Percentiles rank a stretch among this genome's conserved stretches.
phyloP scores from a whole-genome alignment of 1,284 basidiomycete species.

The Vanrija sp. region DNA sequence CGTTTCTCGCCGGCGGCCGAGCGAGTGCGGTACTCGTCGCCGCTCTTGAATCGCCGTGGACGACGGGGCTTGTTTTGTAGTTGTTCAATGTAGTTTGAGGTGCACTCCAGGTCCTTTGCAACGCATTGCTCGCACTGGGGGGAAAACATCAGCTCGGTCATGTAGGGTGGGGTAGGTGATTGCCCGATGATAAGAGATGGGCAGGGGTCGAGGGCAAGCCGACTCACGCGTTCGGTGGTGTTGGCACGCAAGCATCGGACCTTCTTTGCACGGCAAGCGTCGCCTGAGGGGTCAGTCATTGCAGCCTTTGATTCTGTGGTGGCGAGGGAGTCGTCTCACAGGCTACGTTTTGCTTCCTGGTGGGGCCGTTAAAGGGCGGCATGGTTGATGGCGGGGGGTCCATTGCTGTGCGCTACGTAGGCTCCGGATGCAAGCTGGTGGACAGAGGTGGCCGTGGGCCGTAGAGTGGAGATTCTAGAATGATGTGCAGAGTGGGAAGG shows the following conservation, averaged over 20 bases:
- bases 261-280: constrained; percentile 60
- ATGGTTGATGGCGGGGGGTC: constrained; percentile 4
- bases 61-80: constrained; percentile 31
- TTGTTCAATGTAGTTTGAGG: constrained; percentile 39
- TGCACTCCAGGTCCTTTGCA: constrained; percentile 32
- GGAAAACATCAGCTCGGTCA: neutral
- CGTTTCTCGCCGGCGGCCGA: neutral
- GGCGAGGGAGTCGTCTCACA: constrained; percentile 47
- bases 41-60: constrained; percentile 13
- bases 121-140: constrained; percentile 39
- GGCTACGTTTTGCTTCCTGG: constrained; percentile 75
- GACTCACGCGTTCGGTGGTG: constrained; percentile 13
- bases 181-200: neutral
- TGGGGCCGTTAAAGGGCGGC: constrained; percentile 10
- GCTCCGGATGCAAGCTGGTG: too few relatives aligned
- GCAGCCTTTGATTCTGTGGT: too few relatives aligned
- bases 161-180: neutral
- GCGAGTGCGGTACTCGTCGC: constrained; percentile 1
- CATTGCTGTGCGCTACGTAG: neutral
- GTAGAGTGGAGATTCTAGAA: too few relatives aligned
- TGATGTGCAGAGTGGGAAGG: too few relatives aligned
- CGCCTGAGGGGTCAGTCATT: constrained; percentile 34
- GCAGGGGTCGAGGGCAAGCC: neutral
- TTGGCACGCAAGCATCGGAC: constrained; percentile 26
- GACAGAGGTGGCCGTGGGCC: too few relatives aligned